A percentile compares a stretch with the other conserved stretches of the same genome.
Conservation (phyloP, 352 stramenopile genomes). For the Phytophthora melonis region DNA sequence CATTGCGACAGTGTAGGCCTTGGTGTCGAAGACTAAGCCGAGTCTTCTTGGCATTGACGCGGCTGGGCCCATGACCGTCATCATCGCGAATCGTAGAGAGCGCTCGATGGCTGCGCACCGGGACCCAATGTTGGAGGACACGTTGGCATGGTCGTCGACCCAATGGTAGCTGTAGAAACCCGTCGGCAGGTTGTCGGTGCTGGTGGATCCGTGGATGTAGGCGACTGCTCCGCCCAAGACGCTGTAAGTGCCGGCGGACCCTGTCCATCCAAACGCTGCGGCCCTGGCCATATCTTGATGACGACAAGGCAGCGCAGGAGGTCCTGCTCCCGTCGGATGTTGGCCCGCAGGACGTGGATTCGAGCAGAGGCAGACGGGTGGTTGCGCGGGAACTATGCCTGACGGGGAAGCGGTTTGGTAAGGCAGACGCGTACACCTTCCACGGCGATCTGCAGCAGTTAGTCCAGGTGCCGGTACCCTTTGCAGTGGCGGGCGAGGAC, state of each 20-base stretch:
- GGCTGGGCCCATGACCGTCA: background rate
- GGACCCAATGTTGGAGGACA: background rate
- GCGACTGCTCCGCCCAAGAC: too few species aligned
- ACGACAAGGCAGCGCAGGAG: too few species aligned
- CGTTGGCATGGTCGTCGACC: background rate
- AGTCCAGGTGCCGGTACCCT: background rate
- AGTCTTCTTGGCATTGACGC: conserved; percentile 1
- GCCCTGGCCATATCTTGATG: too few species aligned
- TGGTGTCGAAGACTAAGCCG: conserved; percentile 3
- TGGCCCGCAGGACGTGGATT: too few species aligned
- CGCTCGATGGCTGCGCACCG: background rate
- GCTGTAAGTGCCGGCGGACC: too few species aligned
- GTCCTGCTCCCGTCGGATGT: too few species aligned
- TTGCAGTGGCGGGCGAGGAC: background rate
- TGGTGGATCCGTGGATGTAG: too few species aligned
- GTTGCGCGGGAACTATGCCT: too few species aligned
- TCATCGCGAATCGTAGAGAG: conserved; percentile 5
- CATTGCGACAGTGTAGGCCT: conserved; percentile 1
- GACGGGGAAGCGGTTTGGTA: too few species aligned
- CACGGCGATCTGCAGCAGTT: background rate
- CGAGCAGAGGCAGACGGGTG: too few species aligned
- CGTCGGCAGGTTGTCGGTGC: too few species aligned
- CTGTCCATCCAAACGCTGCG: too few species aligned
- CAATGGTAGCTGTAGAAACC: conserved; percentile 7
- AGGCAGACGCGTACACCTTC: background rate